A percentile compares a stretch with the other conserved stretches of the same genome.
These are phyloP conservation scores for Lipomyces mesembrius DNA, from an alignment of 805 yeast species.

Conservation along the genomic window DNA sequence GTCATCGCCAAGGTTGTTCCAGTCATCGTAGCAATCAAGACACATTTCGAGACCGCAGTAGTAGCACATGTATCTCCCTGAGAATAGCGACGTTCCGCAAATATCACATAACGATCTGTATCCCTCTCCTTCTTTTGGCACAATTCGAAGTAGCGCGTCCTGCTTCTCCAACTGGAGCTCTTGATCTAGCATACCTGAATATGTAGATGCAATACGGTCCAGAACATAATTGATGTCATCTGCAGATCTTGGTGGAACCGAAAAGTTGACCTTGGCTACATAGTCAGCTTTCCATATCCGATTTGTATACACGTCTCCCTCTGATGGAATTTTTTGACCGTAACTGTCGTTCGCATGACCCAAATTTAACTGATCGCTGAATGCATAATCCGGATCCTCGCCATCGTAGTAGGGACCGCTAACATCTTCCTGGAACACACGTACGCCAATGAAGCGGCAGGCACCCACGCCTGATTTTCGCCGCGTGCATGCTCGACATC, in stretches of 20 bases:
- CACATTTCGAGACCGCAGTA: conserved; percentile 37
- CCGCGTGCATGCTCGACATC: conserved; percentile 35
- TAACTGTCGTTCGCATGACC: neutral
- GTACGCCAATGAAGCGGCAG: conserved; percentile 35
- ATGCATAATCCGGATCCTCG: conserved; percentile 31
- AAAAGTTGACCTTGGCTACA: conserved; percentile 6
- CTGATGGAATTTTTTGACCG: neutral
- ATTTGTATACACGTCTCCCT: neutral
- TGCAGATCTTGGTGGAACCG: conserved; percentile 17
- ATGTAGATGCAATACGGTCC: conserved; percentile 20
- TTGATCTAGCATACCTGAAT: conserved; percentile 12
- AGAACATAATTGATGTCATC: conserved; percentile 22
- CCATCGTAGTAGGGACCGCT: conserved; percentile 19
- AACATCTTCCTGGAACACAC: conserved; percentile 32
- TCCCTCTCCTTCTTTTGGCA: conserved; percentile 28
- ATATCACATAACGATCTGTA: conserved; percentile 36
- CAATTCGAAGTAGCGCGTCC: conserved; percentile 21
- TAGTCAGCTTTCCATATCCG: conserved; percentile 10
- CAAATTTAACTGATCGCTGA: conserved; percentile 14
- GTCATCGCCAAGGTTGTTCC: conserved; percentile 27
- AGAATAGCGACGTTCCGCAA: conserved; percentile 32
- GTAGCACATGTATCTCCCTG: conserved; percentile 34
- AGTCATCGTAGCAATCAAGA: conserved; percentile 29
- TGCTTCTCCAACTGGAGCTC: conserved; percentile 24
- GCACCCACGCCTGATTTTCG: conserved; percentile 37